Evolutionary conservation across 768 basidiomycete genomes (phyloP), one percentile per base, ranked within the genome.

Genomic region (Saitozyma sp.): DNA sequence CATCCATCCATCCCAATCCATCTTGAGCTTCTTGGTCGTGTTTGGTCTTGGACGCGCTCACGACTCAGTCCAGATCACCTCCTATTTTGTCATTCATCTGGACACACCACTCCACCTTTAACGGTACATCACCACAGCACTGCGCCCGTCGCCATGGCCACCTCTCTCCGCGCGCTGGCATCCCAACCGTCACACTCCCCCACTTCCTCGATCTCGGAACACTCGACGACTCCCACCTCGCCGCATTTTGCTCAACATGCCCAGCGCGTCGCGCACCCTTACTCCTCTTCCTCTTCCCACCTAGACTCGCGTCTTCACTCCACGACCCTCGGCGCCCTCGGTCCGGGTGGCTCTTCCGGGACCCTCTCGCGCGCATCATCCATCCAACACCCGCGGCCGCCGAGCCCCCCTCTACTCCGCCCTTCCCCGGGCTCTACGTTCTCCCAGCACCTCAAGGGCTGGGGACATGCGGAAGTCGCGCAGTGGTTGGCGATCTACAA

Each of bases 401-500:
- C 73, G 20, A 70, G 73, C 0, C 75, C 75, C 6, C 68, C 75
- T 6, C 58, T 77, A 10, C 59, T 69, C 20, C 70, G 62, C 19
- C 59, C 73, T 9, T 69, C 75, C 6, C 43, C 61, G 9, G 38
- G 61, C 14, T 62, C 58, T 13, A 41, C 76, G 9, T 78, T 76
- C 67, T 66, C 72, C 14, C 59, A 68, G 1, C 70, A 77, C 55
- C 69, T 82, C 9, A 51, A 63, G 17, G 51, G 62, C 16, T 82
- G 82, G 82, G 63, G 66, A 16, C 71, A 76, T 49, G 54, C 63
- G 9, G 73, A 81, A 38, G 78, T 83, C 50, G 86, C 87, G 1
- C 82, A 82, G 52, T 99, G 94, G 90, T 84, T 99, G 41, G 70
- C 83, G 0, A 86, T 91, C 16, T 87, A 89, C 70, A 89, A 86